Conservation (phyloP, 1,284 basidiomycete genomes). For the Rhodofomes roseus region DNA sequence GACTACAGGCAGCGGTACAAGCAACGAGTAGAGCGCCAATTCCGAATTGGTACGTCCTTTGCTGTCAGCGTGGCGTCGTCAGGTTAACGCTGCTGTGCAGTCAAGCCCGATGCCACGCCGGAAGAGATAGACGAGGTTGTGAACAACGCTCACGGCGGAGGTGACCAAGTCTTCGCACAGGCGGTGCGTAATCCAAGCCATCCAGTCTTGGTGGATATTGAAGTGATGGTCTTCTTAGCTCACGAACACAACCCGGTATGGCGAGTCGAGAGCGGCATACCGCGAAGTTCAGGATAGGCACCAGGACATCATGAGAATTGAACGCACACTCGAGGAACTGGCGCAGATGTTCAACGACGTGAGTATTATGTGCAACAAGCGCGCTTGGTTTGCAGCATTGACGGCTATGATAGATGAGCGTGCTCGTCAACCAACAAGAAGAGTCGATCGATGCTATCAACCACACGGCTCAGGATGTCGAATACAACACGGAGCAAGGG, state of each 20-base stretch:
- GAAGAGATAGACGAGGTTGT: conserved; percentile 82
- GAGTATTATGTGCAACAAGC: conserved; percentile 4
- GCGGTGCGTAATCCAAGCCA: conserved; percentile 52
- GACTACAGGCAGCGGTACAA: conserved; percentile 80
- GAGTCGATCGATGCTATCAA: conserved; percentile 69
- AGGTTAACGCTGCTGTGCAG: conserved; percentile 30
- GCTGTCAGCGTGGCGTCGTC: no score
- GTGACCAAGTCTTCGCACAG: conserved; percentile 80
- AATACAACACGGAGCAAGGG: conserved; percentile 70
- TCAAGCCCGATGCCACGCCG: conserved; percentile 87
- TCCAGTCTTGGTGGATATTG: neutral
- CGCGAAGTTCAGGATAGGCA: conserved; percentile 91
- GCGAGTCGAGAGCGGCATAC: conserved; percentile 80
- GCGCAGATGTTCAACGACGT: conserved; percentile 87
- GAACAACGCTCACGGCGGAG: conserved; percentile 56
- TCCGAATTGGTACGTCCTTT: conserved; percentile 67
- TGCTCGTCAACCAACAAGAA: conserved; percentile 78
- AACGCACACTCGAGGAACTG: conserved; percentile 83
- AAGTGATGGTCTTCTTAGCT: conserved; percentile 37
- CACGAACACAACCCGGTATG: conserved; percentile 75
- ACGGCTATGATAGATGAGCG: conserved; percentile 57
- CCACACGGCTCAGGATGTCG: conserved; percentile 55
- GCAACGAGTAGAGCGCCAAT: conserved; percentile 85
- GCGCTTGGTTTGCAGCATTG: conserved; percentile 6
- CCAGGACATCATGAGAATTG: conserved; percentile 84